phyloP scores from a whole-genome alignment of 1,284 basidiomycete species.

The Rhodotorula sp. region DNA sequence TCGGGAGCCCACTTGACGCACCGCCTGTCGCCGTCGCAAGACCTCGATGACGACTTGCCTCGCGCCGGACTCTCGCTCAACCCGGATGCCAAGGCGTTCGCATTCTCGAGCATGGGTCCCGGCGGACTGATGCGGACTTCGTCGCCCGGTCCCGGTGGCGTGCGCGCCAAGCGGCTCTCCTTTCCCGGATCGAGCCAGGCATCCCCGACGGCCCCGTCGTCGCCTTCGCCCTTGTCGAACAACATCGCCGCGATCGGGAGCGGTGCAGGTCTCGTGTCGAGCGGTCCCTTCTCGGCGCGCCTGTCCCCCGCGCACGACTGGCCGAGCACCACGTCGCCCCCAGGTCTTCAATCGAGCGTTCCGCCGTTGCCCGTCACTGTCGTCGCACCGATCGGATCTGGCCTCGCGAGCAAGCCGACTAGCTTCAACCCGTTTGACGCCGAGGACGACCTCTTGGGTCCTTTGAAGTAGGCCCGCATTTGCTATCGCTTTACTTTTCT shows the following conservation, averaged over 20 bases:
- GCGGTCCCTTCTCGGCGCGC: slow-evolving; percentile 21
- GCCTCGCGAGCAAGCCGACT: background rate
- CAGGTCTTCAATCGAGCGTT: background rate
- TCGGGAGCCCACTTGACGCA: slow-evolving; percentile 10
- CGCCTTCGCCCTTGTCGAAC: background rate
- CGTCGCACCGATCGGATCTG: slow-evolving; percentile 10
- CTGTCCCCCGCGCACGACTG: slow-evolving; percentile 28
- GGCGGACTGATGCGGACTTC: slow-evolving; percentile 18
- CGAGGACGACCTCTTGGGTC: slow-evolving; percentile 32
- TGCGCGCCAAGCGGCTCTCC: background rate
- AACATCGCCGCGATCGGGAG: slow-evolving; percentile 10
- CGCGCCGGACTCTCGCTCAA: slow-evolving; percentile 60
- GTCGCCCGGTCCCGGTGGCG: slow-evolving; percentile 15
- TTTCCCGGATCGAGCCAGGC: background rate
- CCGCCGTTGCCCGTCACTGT: background rate
- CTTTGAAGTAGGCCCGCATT: slow-evolving; percentile 7
- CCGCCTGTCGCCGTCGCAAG: slow-evolving; percentile 30
- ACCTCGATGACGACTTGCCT: slow-evolving; percentile 53
- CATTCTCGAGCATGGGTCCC: slow-evolving; percentile 32
- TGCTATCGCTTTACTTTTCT: background rate
- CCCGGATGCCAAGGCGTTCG: slow-evolving; percentile 79
- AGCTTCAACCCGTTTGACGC: slow-evolving; percentile 29
- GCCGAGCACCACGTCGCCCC: slow-evolving; percentile 12
- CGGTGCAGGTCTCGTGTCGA: slow-evolving; percentile 2
- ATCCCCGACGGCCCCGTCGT: slow-evolving; percentile 1